Conservation (phyloP, 2,329 filamentous ascomycete genomes). For the Verticillium nonalfalfae region DNA sequence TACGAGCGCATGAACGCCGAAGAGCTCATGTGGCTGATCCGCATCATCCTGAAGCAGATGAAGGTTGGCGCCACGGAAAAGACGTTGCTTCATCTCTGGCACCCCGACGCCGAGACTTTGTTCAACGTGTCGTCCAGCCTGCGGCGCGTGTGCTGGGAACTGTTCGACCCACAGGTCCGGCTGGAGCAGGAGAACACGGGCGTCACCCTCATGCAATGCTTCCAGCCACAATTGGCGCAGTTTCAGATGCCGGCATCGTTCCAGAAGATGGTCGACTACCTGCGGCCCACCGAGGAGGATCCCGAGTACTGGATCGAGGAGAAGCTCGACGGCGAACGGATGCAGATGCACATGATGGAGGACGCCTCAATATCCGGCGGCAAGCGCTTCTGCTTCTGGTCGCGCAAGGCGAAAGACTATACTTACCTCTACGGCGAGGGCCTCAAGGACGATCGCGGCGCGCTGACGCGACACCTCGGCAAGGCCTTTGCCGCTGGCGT, state of each 20-base stretch:
- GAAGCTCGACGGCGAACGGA: constrained; percentile 92
- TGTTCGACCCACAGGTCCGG: constrained; percentile 65
- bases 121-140: constrained; percentile 92
- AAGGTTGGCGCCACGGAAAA: constrained; percentile 75
- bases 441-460: constrained; percentile 66
- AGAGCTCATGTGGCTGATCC: constrained; percentile 89
- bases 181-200: constrained; percentile 70
- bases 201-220: constrained; percentile 84
- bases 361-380: constrained; percentile 65
- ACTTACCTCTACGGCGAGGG: constrained; percentile 85
- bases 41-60: constrained; percentile 81
- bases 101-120: constrained; percentile 67
- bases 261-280: constrained; percentile 66
- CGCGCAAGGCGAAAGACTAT: constrained; percentile 92
- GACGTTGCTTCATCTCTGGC: constrained; percentile 79
- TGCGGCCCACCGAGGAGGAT: constrained; percentile 62
- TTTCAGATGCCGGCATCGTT: constrained; percentile 79
- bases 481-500: constrained; percentile 73
- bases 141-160: constrained; percentile 88
- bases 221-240: constrained; percentile 90
- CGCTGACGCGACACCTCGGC: constrained; percentile 73
- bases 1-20: constrained; percentile 90
- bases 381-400: constrained; percentile 80
- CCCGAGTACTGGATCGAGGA: constrained; percentile 93
- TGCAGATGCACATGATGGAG: constrained; percentile 88